phyloP scores from a whole-genome alignment of 768 basidiomycete species.

The Tricholoma sp. region DNA sequence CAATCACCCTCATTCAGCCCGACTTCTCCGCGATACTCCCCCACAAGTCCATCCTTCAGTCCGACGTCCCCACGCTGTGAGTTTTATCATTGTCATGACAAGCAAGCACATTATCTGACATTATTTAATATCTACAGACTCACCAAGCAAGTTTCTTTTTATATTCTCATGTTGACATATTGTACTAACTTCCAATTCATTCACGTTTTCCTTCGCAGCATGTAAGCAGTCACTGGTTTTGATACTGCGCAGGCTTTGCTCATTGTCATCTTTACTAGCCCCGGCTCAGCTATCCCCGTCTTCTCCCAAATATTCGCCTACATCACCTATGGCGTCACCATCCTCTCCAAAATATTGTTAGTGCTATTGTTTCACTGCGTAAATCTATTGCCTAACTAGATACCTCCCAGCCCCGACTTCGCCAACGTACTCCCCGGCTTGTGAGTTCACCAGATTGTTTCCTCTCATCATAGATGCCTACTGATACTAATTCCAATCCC shows the following conservation, averaged over 20 bases:
- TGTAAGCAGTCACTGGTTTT: conserved; percentile 41
- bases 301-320: conserved; percentile 90
- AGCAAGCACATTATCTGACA: conserved; percentile 14
- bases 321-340: conserved; percentile 85
- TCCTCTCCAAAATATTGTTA: conserved; percentile 90
- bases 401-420: conserved; percentile 68
- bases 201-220: conserved; percentile 32
- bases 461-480: not conserved
- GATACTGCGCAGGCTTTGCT: conserved; percentile 1
- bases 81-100: conserved; percentile 22
- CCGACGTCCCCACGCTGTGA: conserved; percentile 89
- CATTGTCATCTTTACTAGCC: conserved; percentile 35
- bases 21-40: conserved; percentile 85
- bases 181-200: conserved; percentile 20
- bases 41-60: conserved; percentile 87
- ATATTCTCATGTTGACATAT: not conserved
- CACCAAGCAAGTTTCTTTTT: conserved; percentile 59
- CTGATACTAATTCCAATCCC: conserved; percentile 1
- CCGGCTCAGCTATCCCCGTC: conserved; percentile 83
- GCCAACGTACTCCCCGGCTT: conserved; percentile 83
- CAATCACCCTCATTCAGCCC: conserved; percentile 90
- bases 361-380: conserved; percentile 23
- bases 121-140: conserved; percentile 42
- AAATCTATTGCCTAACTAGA: conserved; percentile 8
- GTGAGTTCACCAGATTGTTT: conserved; percentile 39